Evolutionary conservation across 2,329 filamentous ascomycete species (phyloP), one percentile per base, ranked within the genome.

Genomic region (Aulographum hederae): DNA sequence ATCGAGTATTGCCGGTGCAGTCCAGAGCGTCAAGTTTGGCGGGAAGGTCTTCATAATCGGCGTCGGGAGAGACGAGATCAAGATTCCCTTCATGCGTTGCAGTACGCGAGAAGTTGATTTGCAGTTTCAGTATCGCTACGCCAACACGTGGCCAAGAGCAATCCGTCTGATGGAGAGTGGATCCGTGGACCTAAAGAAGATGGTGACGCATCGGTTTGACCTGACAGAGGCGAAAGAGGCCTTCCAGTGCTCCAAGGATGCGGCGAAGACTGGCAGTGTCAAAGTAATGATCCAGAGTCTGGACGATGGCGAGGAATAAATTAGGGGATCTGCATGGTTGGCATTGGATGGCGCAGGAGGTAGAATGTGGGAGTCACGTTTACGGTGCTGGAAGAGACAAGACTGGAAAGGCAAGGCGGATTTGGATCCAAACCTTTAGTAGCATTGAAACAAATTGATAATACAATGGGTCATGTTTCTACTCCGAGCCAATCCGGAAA

Each of bases 41-140:
- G 86, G 89, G 45, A 93, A 91, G 58, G 86, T 95, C 33, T 95
- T 95, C 50, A 78, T 95, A 40, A 91, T 94, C 41, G 86, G 86
- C 26, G 85, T 95, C 3, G 89, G 86, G 42, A 86, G 79, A 65
- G 85, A 89, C 52, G 81, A 94, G 63, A 89, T 95, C 63, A 82
- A 71, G 56, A 78, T 95, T 40, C 86, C 86, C 18, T 95, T 95
- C 55, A 94, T 94, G 86, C 63, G 82, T 32, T 68, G 86, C 35
- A 86, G 78, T 45, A 86, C 85, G 4, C 70, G 80, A 40, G 89
- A 95, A 60, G 78, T 95, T 43, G 86, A 95, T 56, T 63, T 95
- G 37, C 81, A 92, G 59, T 89, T 94, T 56, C 86, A 95, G 61
- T 95, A 95, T 62, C 72, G 89, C 38, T 95, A 95, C 63, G 70